phyloP scores from a whole-genome alignment of 805 yeast species.

The Nakazawaea wickerhamii region DNA sequence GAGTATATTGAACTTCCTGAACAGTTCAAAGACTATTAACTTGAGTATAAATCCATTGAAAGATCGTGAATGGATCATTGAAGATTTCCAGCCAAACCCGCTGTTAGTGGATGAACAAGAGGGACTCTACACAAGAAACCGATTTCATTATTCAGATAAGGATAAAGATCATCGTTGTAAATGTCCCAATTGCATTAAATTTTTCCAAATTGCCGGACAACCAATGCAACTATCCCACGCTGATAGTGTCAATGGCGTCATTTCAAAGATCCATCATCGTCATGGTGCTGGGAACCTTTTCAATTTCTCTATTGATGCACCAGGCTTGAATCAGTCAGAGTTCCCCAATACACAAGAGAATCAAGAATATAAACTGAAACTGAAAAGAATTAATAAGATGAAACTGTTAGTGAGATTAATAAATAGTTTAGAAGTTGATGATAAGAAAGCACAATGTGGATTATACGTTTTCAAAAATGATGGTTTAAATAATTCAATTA shows the following conservation, averaged over 20 bases:
- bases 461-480: slow-evolving; percentile 41
- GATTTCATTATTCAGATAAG: neutral
- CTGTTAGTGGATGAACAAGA: slow-evolving; percentile 18
- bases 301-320: slow-evolving; percentile 29
- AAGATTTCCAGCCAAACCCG: slow-evolving; percentile 30
- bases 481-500: slow-evolving; percentile 32
- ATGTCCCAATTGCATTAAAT: slow-evolving; percentile 8
- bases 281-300: neutral
- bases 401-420: slow-evolving; percentile 40
- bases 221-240: slow-evolving; percentile 5
- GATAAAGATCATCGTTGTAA: slow-evolving; percentile 2
- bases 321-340: slow-evolving; percentile 54
- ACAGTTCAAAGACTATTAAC: slow-evolving; percentile 15
- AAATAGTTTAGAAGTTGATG: slow-evolving; percentile 27
- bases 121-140: slow-evolving; percentile 22
- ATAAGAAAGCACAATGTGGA: slow-evolving; percentile 24
- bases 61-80: slow-evolving; percentile 28
- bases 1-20: neutral
- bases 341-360: slow-evolving; percentile 55
- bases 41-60: slow-evolving; percentile 22
- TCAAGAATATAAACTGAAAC: slow-evolving; percentile 27
- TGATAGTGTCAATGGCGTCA: slow-evolving; percentile 1
- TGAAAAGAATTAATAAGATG: slow-evolving; percentile 24
- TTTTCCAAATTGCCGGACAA: slow-evolving; percentile 6
- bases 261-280: slow-evolving; percentile 3